Conservation (phyloP, 257 asterid genomes). For the Fraxinus excelsior region DNA sequence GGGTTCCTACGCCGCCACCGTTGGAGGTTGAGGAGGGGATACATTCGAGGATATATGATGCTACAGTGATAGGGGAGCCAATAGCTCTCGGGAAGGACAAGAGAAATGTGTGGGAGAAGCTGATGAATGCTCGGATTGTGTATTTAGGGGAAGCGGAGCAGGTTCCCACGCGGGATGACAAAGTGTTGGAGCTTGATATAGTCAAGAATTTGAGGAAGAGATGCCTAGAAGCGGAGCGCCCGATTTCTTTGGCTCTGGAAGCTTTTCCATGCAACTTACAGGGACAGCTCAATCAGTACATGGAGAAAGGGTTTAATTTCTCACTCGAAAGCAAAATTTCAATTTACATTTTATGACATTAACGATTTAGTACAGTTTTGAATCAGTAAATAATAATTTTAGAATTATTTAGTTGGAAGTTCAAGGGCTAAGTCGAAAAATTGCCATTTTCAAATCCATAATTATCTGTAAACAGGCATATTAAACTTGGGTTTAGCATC, state of each 20-base stretch:
- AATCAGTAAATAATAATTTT: neutral
- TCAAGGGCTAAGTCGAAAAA: neutral
- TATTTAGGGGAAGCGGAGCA: conserved; percentile 91
- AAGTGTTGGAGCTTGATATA: conserved; percentile 76
- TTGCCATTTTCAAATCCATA: neutral
- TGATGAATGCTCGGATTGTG: conserved; percentile 75
- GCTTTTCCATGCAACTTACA: conserved; percentile 75
- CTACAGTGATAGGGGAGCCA: conserved; percentile 74
- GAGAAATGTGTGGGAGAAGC: conserved; percentile 75
- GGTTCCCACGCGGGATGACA: conserved; percentile 75
- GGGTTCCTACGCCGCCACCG: conserved; percentile 20
- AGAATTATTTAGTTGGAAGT: neutral
- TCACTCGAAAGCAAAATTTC: neutral
- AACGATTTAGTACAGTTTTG: neutral
- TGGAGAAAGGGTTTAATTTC: conserved; percentile 53
- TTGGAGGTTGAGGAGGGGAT: conserved; percentile 50
- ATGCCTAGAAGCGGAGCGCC: conserved; percentile 54
- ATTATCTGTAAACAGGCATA: neutral
- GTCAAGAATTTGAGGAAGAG: conserved; percentile 61
- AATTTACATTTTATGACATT: neutral
- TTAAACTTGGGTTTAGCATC: neutral
- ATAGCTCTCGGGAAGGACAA: conserved; percentile 64
- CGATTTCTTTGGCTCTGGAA: conserved; percentile 65
- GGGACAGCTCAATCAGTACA: conserved; percentile 57
- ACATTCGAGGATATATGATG: conserved; percentile 75